Evolutionary conservation across 2,329 filamentous ascomycete genomes (phyloP).

Genomic region (Fusarium albosuccineum): DNA sequence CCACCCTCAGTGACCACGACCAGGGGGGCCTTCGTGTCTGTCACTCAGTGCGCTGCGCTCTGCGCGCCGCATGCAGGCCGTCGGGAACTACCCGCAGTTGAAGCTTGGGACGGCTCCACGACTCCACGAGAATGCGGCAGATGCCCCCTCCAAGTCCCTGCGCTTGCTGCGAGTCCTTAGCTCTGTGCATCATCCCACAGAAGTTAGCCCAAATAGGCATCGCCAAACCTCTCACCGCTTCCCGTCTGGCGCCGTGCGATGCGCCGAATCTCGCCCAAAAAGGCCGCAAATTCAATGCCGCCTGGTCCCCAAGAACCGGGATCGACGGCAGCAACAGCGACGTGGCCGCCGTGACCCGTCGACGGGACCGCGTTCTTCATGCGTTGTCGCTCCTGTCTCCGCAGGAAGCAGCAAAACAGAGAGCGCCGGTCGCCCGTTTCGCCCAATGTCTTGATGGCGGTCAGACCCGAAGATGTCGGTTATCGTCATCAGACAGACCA

Average conservation of each 20-base stretch:
- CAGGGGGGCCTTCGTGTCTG: constrained; percentile 1
- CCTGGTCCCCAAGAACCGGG: constrained; percentile 24
- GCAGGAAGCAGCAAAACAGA: constrained; percentile 23
- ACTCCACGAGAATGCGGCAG: constrained; percentile 11
- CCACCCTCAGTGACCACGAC: background rate
- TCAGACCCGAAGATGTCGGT: constrained; percentile 44
- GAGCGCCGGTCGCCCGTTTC: constrained; percentile 25
- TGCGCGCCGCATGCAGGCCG: constrained; percentile 15
- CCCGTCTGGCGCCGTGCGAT: constrained; percentile 26
- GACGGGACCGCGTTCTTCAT: constrained; percentile 20
- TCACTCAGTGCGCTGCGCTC: constrained; percentile 9
- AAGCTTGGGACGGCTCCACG: constrained; percentile 14
- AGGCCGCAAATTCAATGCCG: constrained; percentile 44
- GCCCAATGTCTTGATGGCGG: constrained; percentile 37
- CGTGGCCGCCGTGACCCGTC: constrained; percentile 28
- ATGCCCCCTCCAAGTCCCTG: constrained; percentile 36
- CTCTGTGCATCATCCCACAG: constrained; percentile 43
- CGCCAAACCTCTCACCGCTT: constrained; percentile 47
- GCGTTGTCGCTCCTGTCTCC: constrained; percentile 24
- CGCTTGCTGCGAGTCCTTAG: constrained; percentile 38
- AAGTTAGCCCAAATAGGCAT: constrained; percentile 43
- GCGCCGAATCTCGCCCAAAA: constrained; percentile 35
- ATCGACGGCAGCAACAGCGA: constrained; percentile 35
- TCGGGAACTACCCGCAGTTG: constrained; percentile 27
- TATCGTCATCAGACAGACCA: constrained; percentile 39